Conservation (phyloP, 2,329 filamentous ascomycete species). For the Phialophora expanda region DNA sequence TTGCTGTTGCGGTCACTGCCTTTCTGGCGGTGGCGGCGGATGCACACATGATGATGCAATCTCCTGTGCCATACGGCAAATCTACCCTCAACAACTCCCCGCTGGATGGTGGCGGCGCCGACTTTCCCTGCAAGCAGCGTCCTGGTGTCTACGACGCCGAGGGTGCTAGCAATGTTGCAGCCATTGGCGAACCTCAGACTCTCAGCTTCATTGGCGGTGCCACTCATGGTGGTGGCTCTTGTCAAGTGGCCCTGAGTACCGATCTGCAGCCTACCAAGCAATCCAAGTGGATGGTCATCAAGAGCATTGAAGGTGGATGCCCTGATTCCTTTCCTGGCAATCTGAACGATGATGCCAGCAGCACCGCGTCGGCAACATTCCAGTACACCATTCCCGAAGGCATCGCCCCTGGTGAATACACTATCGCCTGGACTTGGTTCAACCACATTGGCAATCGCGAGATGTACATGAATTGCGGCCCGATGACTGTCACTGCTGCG, state of each 20-base stretch:
- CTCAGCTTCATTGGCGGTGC: conserved; percentile 74
- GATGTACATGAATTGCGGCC: conserved; percentile 97
- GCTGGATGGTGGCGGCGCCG: conserved; percentile 60
- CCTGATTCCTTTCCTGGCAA: conserved; percentile 68
- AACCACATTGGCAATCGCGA: conserved; percentile 92
- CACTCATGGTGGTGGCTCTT: conserved; percentile 88
- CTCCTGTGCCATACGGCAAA: conserved; percentile 67
- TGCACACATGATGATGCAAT: conserved; percentile 77
- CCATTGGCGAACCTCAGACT: conserved; percentile 65
- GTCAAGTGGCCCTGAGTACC: conserved; percentile 84
- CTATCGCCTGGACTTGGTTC: conserved; percentile 92
- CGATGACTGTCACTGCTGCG: conserved; percentile 66
- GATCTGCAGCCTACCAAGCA: conserved; percentile 70
- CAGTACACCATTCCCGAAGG: conserved; percentile 73
- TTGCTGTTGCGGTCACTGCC: conserved; percentile 55
- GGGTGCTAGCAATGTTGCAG: conserved; percentile 61
- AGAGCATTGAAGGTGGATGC: conserved; percentile 85
- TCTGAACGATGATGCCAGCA: conserved; percentile 55
- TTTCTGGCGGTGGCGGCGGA: conserved; percentile 61
- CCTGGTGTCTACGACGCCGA: conserved; percentile 52
- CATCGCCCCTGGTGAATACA: conserved; percentile 76
- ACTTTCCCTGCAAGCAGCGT: conserved; percentile 84
- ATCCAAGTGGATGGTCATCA: conserved; percentile 84
- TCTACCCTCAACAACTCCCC: conserved; percentile 66
- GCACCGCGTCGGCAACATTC: conserved; percentile 62